phyloP scores from a whole-genome alignment of 345 rosid species.

The Capsella bursapastoris region DNA sequence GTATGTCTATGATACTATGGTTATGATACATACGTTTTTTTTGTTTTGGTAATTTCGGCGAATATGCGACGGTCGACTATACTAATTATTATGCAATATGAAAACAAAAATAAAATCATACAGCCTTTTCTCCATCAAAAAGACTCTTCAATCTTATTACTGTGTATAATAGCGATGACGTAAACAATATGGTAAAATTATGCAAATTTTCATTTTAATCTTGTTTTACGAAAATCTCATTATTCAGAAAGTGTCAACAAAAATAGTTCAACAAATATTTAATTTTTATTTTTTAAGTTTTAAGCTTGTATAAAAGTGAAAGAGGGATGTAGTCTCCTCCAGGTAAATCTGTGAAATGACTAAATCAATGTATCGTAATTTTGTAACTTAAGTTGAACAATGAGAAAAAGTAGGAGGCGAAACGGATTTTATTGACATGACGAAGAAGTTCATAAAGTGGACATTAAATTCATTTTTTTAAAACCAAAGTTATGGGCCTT shows the following conservation, averaged over 20 bases:
- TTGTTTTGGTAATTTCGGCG: constrained; percentile 9
- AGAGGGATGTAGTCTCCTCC: background rate
- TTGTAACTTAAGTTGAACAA: background rate
- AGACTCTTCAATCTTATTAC: background rate
- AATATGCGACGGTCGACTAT: constrained; percentile 16
- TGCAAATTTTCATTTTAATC: background rate
- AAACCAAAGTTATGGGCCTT: constrained; percentile 21
- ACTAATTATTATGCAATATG: background rate
- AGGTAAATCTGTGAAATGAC: background rate
- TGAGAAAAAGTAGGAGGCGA: background rate
- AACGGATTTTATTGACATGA: no score
- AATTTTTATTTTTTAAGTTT: no score
- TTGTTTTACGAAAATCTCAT: background rate
- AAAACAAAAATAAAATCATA: background rate
- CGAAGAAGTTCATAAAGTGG: background rate
- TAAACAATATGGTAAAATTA: background rate
- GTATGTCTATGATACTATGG: constrained; percentile 12
- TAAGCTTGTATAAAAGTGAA: no score
- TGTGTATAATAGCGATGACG: background rate
- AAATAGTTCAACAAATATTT: constrained; percentile 2
- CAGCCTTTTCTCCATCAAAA: background rate
- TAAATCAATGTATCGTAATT: background rate
- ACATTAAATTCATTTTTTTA: background rate
- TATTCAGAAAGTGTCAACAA: background rate
- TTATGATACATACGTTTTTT: background rate